Evolutionary conservation across 1,284 basidiomycete species (phyloP).

Genomic region (Sporisorium exsertum): DNA sequence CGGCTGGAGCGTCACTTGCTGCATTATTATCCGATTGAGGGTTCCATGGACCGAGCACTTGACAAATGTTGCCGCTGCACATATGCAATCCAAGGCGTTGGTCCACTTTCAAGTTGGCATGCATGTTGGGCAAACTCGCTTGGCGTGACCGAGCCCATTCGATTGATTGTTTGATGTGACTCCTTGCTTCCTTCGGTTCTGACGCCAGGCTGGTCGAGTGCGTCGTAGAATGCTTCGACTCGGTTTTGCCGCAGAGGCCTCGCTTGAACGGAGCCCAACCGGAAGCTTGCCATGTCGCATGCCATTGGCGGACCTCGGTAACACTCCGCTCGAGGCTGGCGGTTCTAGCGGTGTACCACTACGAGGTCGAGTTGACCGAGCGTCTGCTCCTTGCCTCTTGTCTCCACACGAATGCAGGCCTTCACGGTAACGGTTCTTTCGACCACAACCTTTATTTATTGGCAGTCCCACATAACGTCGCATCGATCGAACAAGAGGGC

Average conservation of each 20-base stretch:
- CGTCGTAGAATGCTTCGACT: background rate
- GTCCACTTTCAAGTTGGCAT: background rate
- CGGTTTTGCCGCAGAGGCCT: background rate
- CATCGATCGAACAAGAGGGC: background rate
- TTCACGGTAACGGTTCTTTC: background rate
- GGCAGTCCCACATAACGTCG: background rate
- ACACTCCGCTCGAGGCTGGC: background rate
- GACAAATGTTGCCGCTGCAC: too few species aligned
- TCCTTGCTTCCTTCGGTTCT: background rate
- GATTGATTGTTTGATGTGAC: background rate
- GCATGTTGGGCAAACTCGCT: background rate
- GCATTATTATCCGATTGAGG: too few species aligned
- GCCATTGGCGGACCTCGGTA: background rate
- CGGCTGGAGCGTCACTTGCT: background rate
- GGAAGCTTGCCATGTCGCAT: background rate
- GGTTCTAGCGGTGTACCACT: background rate
- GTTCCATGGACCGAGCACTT: too few species aligned
- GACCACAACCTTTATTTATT: background rate
- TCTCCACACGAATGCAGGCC: background rate
- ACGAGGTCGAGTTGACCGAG: conserved; percentile 2
- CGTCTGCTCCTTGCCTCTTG: background rate
- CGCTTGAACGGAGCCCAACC: background rate
- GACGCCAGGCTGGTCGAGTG: background rate
- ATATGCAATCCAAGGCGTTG: too few species aligned
- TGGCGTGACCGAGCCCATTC: background rate